Evolutionary conservation across 305 asterid genomes (phyloP), one percentile per base, ranked within the genome.

Genomic region (Solanum hybrid): DNA sequence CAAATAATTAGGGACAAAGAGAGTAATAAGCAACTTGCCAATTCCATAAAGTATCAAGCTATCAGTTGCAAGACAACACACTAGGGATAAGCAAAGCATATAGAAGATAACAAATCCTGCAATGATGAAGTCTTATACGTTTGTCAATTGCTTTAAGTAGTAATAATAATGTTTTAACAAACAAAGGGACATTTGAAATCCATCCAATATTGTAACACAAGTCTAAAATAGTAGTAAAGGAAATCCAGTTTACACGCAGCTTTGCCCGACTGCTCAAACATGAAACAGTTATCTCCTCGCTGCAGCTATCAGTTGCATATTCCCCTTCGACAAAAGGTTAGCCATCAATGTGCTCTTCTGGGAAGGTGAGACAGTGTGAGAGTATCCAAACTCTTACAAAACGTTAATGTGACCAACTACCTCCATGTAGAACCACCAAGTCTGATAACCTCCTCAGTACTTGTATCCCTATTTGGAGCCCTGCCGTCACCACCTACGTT

Each of bases 341-440:
- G 10, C 24, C 5, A 7, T 14, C 29, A 27, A 7, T 29, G 14
- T 17, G 89, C 60, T 71, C 85, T 37, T 82, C 40, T 40, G 86
- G 31, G 37, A 40, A 71, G 31, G 56, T 5, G 72, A 27, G n/a
- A 24, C 66, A 17, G 66, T 56, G 56, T 46, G 51, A 81, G 72
- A 26, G 46, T 7, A 69, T 16, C 29, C 22, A 32, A 85, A 85
- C 46, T 17, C 72, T 9, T 40, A 12, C 86, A 80, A 80, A 29
- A 29, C 16, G n/a, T 32, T 22, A 85, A 32, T 85, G 88, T 12
- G 76, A 56, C 40, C n/a, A 56, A 56, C 93, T 92, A 97, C 94
- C 99, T 95, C 99, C 99, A 97, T 20, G 98, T 72, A 26, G 81
- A 95, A 85, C 98, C 99, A 87, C 99, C 99, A 20, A 97, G 98